These are phyloP conservation scores for Fusarium continuum DNA, from an alignment of 2,329 filamentous ascomycete species.

Conservation along the genomic window DNA sequence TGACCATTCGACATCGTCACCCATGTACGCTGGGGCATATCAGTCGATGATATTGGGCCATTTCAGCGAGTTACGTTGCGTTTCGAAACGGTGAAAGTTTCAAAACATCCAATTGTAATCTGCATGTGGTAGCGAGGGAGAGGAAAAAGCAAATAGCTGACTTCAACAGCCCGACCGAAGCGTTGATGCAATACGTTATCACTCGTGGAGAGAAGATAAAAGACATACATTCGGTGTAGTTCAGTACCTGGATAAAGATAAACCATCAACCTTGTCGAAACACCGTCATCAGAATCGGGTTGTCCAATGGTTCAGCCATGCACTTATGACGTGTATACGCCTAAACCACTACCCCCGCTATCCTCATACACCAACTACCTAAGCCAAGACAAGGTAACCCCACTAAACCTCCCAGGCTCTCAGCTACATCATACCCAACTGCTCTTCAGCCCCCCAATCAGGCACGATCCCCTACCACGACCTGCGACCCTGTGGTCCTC, in stretches of 20 bases:
- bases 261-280: neutral
- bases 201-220: neutral
- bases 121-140: neutral
- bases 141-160: neutral
- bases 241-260: neutral
- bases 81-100: neutral
- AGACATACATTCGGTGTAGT: too few species aligned
- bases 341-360: conserved; percentile 10
- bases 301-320: neutral
- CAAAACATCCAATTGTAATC: neutral
- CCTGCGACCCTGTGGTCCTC: conserved; percentile 35
- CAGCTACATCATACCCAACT: conserved; percentile 40
- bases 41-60: conserved; percentile 10
- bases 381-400: conserved; percentile 4
- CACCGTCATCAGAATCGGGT: neutral
- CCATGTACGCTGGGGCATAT: conserved; percentile 9
- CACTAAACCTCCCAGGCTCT: conserved; percentile 23
- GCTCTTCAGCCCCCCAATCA: conserved; percentile 40
- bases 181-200: neutral
- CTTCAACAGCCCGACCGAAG: neutral
- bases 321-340: conserved; percentile 18
- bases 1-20: neutral
- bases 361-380: conserved; percentile 7
- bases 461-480: conserved; percentile 36
- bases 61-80: conserved; percentile 13